These are phyloP conservation scores for Byssochlamys sp. DNA, from an alignment of 2,329 filamentous ascomycete genomes.

Conservation along the genomic window DNA sequence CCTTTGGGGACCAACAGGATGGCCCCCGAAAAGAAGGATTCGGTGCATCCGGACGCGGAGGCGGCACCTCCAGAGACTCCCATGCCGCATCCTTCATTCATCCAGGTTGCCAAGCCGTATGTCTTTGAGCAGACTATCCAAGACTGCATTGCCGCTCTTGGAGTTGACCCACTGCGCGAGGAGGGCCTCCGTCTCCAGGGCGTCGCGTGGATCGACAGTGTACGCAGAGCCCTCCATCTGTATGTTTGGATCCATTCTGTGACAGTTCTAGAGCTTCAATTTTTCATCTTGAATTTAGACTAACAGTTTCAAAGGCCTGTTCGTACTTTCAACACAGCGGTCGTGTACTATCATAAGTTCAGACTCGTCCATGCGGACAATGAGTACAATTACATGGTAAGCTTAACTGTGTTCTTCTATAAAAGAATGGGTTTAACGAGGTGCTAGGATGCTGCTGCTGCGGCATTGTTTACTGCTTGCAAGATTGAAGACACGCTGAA, in stretches of 20 bases:
- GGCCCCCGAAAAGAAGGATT: neutral
- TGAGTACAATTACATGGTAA: slow-evolving; percentile 65
- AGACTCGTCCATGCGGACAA: slow-evolving; percentile 72
- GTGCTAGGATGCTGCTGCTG: slow-evolving; percentile 67
- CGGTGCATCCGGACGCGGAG: neutral
- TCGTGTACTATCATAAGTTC: slow-evolving; percentile 88
- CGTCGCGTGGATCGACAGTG: slow-evolving; percentile 77
- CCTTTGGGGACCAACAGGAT: neutral
- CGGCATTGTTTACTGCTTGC: slow-evolving; percentile 82
- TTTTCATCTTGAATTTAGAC: slow-evolving; percentile 3
- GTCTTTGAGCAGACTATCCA: slow-evolving; percentile 73
- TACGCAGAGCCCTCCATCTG: slow-evolving; percentile 69
- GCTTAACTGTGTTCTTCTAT: slow-evolving; percentile 3
- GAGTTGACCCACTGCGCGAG: slow-evolving; percentile 67
- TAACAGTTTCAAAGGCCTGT: slow-evolving; percentile 53
- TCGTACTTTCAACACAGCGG: slow-evolving; percentile 83
- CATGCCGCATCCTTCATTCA: slow-evolving; percentile 53
- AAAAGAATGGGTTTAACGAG: slow-evolving; percentile 2
- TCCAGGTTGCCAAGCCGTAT: slow-evolving; percentile 62
- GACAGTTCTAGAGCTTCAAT: neutral
- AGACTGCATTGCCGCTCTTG: slow-evolving; percentile 58
- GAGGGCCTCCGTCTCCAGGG: slow-evolving; percentile 74
- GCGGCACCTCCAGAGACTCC: slow-evolving; percentile 11
- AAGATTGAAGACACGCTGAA: slow-evolving; percentile 98
- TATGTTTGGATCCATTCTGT: slow-evolving; percentile 37